Conservation (phyloP, 192 early-diverging fungal genomes). For the Umbelopsis sp. region DNA sequence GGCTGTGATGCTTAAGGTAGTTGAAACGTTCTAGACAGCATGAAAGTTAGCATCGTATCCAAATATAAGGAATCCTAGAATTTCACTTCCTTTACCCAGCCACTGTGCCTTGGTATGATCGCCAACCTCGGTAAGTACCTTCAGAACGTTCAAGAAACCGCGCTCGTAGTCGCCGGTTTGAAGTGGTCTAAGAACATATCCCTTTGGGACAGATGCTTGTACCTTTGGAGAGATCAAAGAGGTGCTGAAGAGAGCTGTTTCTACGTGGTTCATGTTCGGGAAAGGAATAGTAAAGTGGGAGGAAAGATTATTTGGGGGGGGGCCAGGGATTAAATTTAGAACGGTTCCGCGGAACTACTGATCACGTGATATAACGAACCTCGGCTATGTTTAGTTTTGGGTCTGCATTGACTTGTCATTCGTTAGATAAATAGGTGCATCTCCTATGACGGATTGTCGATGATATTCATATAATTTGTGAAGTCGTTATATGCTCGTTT, state of each 20-base stretch:
- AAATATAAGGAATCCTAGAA: not conserved
- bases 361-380: not conserved
- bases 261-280: slow-evolving; percentile 17
- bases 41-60: not conserved
- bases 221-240: slow-evolving; percentile 72
- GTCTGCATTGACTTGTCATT: no score
- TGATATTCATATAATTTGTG: no score
- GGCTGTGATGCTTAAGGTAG: slow-evolving; percentile 74
- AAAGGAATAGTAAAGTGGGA: not conserved
- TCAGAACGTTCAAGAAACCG: slow-evolving; percentile 62
- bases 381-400: no score
- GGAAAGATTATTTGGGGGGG: not conserved
- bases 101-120: slow-evolving; percentile 68
- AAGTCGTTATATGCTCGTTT: no score
- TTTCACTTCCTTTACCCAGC: slow-evolving; percentile 44
- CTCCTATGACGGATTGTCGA: no score
- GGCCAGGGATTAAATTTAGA: not conserved
- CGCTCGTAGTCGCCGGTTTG: slow-evolving; percentile 72
- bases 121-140: slow-evolving; percentile 77
- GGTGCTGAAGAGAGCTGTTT: slow-evolving; percentile 60
- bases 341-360: not conserved
- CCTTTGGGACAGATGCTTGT: slow-evolving; percentile 57
- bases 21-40: slow-evolving; percentile 60
- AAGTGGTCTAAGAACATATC: slow-evolving; percentile 72
- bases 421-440: no score